Conservation (phyloP, 2,329 filamentous ascomycete species). For the Fusarium temperatum region DNA sequence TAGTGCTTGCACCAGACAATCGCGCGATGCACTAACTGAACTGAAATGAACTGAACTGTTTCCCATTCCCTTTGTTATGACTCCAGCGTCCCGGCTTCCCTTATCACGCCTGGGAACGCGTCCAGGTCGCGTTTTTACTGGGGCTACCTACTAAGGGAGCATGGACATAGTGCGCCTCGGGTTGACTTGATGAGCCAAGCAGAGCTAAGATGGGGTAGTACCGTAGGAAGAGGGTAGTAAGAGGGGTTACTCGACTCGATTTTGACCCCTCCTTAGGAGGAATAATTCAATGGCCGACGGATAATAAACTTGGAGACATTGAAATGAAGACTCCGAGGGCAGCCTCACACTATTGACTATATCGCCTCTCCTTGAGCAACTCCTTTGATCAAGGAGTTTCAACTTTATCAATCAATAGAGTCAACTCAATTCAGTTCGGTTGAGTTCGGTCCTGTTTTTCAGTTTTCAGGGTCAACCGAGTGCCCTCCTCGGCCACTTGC, state of each 20-base stretch:
- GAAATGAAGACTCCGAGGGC: conserved; percentile 26
- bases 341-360: conserved; percentile 17
- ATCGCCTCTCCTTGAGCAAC: not conserved
- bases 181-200: not conserved
- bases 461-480: not conserved
- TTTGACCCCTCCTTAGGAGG: conserved; percentile 2
- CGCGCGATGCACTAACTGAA: conserved; percentile 16
- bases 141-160: conserved; percentile 3
- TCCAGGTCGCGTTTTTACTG: conserved; percentile 16
- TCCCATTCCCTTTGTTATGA: conserved; percentile 32
- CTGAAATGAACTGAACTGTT: not conserved
- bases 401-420: not conserved
- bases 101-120: conserved; percentile 9
- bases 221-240: not conserved
- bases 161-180: not conserved
- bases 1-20: conserved; percentile 4
- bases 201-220: conserved; percentile 3
- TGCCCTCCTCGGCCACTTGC: not conserved
- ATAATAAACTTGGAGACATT: conserved; percentile 21
- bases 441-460: not conserved
- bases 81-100: conserved; percentile 9
- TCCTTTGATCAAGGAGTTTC: not conserved
- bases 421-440: not conserved
- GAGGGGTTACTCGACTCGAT: not conserved
- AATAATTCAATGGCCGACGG: not conserved